Percentiles rank a stretch among this genome's conserved stretches.
Conservation (phyloP, 2,329 filamentous ascomycete species). For the Fusarium gaditjirri region DNA sequence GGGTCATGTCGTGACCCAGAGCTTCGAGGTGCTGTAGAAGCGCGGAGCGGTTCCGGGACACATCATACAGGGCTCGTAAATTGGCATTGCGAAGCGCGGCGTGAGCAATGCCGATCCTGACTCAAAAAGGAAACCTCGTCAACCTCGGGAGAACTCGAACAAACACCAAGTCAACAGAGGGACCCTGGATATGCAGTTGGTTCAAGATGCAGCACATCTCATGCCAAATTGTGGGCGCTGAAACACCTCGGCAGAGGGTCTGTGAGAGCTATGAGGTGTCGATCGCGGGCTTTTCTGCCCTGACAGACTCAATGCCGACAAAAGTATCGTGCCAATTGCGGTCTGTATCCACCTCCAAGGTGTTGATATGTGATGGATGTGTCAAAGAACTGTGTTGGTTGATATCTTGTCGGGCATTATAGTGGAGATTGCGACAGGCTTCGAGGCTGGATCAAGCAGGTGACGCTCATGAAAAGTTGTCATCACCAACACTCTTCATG, state of each 20-base stretch:
- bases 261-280: conserved; percentile 13
- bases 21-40: conserved; percentile 23
- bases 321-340: conserved; percentile 1
- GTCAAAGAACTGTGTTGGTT: conserved; percentile 34
- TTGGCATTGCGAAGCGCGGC: conserved; percentile 22
- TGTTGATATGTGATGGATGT: conserved; percentile 22
- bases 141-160: conserved; percentile 21
- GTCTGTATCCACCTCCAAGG: conserved; percentile 7
- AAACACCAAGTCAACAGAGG: conserved; percentile 12
- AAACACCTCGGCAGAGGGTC: conserved; percentile 30
- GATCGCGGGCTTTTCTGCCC: conserved; percentile 31
- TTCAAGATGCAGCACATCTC: conserved; percentile 25
- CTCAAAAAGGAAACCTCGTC: conserved; percentile 6
- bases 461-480: conserved; percentile 11
- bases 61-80: conserved; percentile 6
- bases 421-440: conserved; percentile 26
- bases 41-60: conserved; percentile 21
- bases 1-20: conserved; percentile 37
- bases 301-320: conserved; percentile 37
- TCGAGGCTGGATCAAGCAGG: conserved; percentile 37
- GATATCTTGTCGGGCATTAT: conserved; percentile 16
- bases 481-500: conserved; percentile 40
- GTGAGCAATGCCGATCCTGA: conserved; percentile 21
- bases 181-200: conserved; percentile 45
- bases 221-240: conserved; percentile 19